Conservation (phyloP, 805 yeast species). For the Hanseniaspora jakobsenii region DNA sequence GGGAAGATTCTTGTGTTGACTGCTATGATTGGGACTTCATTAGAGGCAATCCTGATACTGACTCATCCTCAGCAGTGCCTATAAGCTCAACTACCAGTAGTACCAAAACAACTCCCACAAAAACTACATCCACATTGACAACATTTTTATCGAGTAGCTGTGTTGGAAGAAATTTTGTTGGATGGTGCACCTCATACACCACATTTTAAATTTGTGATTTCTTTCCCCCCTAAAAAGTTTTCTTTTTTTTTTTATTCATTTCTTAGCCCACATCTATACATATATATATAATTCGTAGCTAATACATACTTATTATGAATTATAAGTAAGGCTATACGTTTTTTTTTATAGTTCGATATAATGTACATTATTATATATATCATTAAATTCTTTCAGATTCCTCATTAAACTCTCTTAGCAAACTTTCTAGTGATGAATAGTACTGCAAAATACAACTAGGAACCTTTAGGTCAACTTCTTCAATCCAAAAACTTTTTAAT, state of each 20-base stretch:
- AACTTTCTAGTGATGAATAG: conserved; percentile 21
- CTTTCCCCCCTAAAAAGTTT: background rate
- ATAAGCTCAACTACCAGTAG: conserved; percentile 27
- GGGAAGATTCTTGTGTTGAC: conserved; percentile 74
- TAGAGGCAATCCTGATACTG: conserved; percentile 27
- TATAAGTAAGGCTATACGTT: too few species aligned
- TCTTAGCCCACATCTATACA: too few species aligned
- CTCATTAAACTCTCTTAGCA: conserved; percentile 18
- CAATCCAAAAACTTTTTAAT: conserved; percentile 23
- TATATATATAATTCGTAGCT: too few species aligned
- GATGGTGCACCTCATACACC: conserved; percentile 27
- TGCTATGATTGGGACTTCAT: conserved; percentile 82
- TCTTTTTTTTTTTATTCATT: background rate
- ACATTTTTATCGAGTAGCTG: conserved; percentile 22
- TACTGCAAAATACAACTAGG: conserved; percentile 23
- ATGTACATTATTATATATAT: too few species aligned
- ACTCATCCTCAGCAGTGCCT: conserved; percentile 27
- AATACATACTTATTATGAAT: too few species aligned
- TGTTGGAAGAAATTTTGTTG: conserved; percentile 28
- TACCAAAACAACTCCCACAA: conserved; percentile 16
- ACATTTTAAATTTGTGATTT: background rate
- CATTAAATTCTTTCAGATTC: too few species aligned
- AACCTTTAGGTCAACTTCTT: conserved; percentile 22
- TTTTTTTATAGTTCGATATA: too few species aligned
- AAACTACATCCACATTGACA: conserved; percentile 19